A percentile compares a stretch with the other conserved stretches of the same genome.
These are phyloP conservation scores for Ascochyta viciae-villosae DNA, from an alignment of 2,329 filamentous ascomycete species.

Conservation along the genomic window DNA sequence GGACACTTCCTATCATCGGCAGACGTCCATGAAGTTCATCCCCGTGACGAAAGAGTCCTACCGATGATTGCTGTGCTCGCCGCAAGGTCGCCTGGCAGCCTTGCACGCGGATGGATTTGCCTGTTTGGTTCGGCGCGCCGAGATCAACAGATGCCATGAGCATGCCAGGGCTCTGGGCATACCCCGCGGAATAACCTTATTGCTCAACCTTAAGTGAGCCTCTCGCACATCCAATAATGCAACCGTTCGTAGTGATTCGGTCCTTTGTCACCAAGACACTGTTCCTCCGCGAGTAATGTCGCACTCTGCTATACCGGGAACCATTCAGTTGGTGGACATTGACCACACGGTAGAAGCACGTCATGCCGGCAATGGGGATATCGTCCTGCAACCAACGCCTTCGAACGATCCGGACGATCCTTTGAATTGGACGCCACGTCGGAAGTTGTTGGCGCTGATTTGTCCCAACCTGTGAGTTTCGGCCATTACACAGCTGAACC, in stretches of 20 bases:
- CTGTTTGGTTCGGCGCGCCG: slow-evolving; percentile 6
- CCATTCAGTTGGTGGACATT: slow-evolving; percentile 53
- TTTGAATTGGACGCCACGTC: slow-evolving; percentile 43
- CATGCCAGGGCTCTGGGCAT: slow-evolving; percentile 1
- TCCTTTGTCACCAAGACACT: neutral
- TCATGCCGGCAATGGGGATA: slow-evolving; percentile 49
- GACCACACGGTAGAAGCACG: slow-evolving; percentile 46
- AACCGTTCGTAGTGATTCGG: neutral
- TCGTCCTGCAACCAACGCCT: slow-evolving; percentile 51
- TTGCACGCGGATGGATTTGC: slow-evolving; percentile 2
- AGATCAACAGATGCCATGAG: slow-evolving; percentile 2
- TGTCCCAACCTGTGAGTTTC: slow-evolving; percentile 28
- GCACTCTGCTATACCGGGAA: slow-evolving; percentile 44
- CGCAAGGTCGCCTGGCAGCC: neutral
- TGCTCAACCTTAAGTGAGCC: slow-evolving; percentile 7
- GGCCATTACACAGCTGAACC: neutral
- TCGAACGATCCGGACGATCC: slow-evolving; percentile 46
- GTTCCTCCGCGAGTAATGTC: neutral
- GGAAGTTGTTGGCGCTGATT: slow-evolving; percentile 36
- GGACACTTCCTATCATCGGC: slow-evolving; percentile 4
- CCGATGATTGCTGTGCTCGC: neutral
- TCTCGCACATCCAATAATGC: neutral
- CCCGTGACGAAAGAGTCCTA: neutral
- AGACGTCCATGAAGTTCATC: neutral
- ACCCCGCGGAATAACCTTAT: slow-evolving; percentile 5